Evolutionary conservation across 768 basidiomycete species (phyloP).

Genomic region (Tephrocybe sp.): DNA sequence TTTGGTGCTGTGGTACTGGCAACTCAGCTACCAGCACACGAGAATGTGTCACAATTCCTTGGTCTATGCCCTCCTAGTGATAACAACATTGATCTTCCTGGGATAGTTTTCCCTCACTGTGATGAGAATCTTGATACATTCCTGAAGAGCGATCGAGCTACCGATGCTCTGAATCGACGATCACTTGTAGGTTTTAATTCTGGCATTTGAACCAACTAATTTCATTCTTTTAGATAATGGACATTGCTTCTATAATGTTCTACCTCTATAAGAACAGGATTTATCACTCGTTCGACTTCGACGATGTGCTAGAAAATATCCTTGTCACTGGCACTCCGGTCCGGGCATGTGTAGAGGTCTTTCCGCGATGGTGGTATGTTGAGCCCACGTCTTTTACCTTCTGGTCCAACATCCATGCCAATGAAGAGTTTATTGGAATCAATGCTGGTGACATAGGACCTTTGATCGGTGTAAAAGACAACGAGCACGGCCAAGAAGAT

Average conservation of each 20-base stretch:
- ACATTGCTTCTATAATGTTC: background rate
- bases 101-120: background rate
- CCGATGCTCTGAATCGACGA: background rate
- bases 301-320: background rate
- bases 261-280: background rate
- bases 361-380: no score
- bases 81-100: background rate
- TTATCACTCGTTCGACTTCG: background rate
- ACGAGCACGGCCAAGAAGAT: no score
- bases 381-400: no score
- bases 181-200: background rate
- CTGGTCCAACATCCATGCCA: no score
- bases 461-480: no score
- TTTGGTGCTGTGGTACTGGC: background rate
- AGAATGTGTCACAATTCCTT: background rate
- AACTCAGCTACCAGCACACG: background rate
- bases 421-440: no score
- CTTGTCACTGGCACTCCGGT: no score
- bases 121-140: background rate
- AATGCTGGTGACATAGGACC: no score
- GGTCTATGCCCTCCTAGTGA: background rate
- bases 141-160: background rate
- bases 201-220: background rate
- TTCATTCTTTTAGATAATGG: background rate
- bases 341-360: no score